Percentiles rank a stretch among this genome's conserved stretches.
phyloP scores from a whole-genome alignment of 1,139 yeast species.

The Yamadazyma dushanensis region DNA sequence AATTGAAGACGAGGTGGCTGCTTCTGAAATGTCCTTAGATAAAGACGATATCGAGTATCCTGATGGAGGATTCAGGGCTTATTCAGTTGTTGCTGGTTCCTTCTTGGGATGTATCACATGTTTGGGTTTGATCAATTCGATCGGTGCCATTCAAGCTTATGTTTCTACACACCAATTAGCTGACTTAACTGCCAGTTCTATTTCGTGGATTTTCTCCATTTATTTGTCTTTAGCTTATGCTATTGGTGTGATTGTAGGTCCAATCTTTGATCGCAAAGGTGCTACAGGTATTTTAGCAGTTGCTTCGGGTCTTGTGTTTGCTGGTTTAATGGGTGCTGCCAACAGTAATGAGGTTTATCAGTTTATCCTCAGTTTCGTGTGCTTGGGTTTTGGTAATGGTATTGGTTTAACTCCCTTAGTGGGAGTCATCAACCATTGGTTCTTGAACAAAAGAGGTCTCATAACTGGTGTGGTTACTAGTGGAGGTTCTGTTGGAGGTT shows the following conservation, averaged over 20 bases:
- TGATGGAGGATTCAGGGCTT: slow-evolving; percentile 61
- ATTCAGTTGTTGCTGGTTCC: slow-evolving; percentile 62
- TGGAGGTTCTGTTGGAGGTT: slow-evolving; percentile 44
- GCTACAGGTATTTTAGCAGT: slow-evolving; percentile 26
- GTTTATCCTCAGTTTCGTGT: slow-evolving; percentile 35
- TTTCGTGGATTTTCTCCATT: slow-evolving; percentile 45
- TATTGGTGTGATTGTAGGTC: slow-evolving; percentile 37
- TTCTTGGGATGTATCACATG: slow-evolving; percentile 55
- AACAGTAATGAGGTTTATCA: slow-evolving; percentile 31
- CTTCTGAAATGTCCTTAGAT: slow-evolving; percentile 1
- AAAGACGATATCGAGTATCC: slow-evolving; percentile 40
- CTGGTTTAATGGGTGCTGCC: slow-evolving; percentile 38
- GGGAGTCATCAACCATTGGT: slow-evolving; percentile 45
- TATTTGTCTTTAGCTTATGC: slow-evolving; percentile 33
- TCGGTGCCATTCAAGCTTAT: slow-evolving; percentile 65
- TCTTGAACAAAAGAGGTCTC: slow-evolving; percentile 31
- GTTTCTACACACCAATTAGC: slow-evolving; percentile 52
- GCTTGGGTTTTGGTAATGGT: slow-evolving; percentile 37
- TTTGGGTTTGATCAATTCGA: slow-evolving; percentile 60
- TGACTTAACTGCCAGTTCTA: slow-evolving; percentile 39
- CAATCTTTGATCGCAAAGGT: slow-evolving; percentile 37
- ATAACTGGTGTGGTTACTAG: slow-evolving; percentile 41
- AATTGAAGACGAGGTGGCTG: not conserved
- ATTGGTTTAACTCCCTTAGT: slow-evolving; percentile 37
- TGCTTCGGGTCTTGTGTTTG: slow-evolving; percentile 28